Base-by-base conservation (phyloP, 1,284 basidiomycete genomes). In the Marasmius tenuissimus region DNA sequence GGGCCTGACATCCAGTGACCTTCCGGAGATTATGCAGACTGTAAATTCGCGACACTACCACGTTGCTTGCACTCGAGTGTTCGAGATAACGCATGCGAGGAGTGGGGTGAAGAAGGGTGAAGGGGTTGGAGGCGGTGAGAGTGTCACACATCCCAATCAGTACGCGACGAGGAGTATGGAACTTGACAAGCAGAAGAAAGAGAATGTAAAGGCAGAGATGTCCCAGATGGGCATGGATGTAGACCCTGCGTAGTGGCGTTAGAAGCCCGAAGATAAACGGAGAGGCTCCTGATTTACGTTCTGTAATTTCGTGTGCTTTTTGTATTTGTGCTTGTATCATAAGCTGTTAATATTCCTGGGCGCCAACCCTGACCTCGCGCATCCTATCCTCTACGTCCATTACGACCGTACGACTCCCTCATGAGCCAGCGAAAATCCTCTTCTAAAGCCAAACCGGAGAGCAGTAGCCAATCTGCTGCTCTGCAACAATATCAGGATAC, bases 41-140 rank as follows among this genome's bases (percentile, higher is more conserved):
- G 94, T 97, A 61, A 96, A 96, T 74, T 81, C 81, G 14, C 81
- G 85, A 2, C 95, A 97, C 73, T 98, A 91, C 73, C 97, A 99
- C 73, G 90, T 99, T 53, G 97, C 96, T 4, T 99, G 97, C 77
- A 99, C 97, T 18, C 84, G 96, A 16, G 92, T 99, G 39, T 99
- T 96, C 75, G 97, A 99, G 79, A 85, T 98, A 52, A 97, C 96
- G 20, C 97, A 99, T 74, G 78, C 81, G 16, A 73, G 77, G 49
- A 78, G 79, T 63, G 91, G 90, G 7, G 86, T 97, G 61, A 90
- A 87, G 76, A 96, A 93, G 74, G 96, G 96, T 2, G 93, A 97
- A 35, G 97, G 97, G 0, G 71, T 97, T 53, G 94, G 94, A 4
- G 85, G 81, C 11, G 93, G 93, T 0, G 97, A 98, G 73, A 93